These are phyloP conservation scores for Gaeumannomyces tritici DNA, from an alignment of 2,329 filamentous ascomycete genomes.

Conservation along the genomic window DNA sequence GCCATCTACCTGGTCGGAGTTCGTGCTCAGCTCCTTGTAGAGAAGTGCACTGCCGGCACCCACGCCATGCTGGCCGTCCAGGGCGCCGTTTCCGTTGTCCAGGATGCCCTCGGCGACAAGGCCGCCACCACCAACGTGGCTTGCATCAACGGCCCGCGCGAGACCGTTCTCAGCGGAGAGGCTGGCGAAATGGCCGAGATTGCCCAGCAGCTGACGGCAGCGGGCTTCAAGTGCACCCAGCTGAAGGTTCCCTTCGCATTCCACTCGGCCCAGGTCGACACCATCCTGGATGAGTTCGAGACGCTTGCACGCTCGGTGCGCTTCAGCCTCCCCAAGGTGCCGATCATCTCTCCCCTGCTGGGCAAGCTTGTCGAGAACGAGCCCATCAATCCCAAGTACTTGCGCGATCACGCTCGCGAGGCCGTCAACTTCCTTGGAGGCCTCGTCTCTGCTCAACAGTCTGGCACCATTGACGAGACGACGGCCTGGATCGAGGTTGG, in stretches of 20 bases:
- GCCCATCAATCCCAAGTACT: slow-evolving; percentile 50
- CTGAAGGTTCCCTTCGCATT: slow-evolving; percentile 44
- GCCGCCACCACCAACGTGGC: slow-evolving; percentile 39
- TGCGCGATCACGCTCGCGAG: slow-evolving; percentile 55
- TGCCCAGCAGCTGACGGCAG: slow-evolving; percentile 22
- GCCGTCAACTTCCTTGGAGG: slow-evolving; percentile 60
- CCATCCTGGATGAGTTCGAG: slow-evolving; percentile 49
- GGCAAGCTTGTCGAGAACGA: slow-evolving; percentile 51
- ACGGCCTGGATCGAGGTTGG: slow-evolving; percentile 66
- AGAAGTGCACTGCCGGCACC: slow-evolving; percentile 54
- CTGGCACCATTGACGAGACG: slow-evolving; percentile 52
- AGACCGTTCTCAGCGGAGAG: slow-evolving; percentile 58
- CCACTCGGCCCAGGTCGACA: slow-evolving; percentile 42
- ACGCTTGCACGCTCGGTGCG: slow-evolving; percentile 26
- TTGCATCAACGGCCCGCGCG: slow-evolving; percentile 67
- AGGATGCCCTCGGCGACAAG: slow-evolving; percentile 36
- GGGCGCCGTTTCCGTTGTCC: slow-evolving; percentile 40
- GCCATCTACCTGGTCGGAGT: slow-evolving; percentile 62
- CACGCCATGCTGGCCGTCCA: slow-evolving; percentile 49
- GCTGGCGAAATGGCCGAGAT: slow-evolving; percentile 32
- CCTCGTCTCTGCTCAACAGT: slow-evolving; percentile 46
- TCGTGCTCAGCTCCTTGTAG: slow-evolving; percentile 55
- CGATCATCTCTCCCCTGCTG: slow-evolving; percentile 59
- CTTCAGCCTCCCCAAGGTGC: slow-evolving; percentile 38
- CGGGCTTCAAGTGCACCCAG: slow-evolving; percentile 30